Percentiles rank a stretch among this genome's conserved stretches.
Evolutionary conservation across 306 rosid species (phyloP).

Genomic region (Oemleria cerasiformis): DNA sequence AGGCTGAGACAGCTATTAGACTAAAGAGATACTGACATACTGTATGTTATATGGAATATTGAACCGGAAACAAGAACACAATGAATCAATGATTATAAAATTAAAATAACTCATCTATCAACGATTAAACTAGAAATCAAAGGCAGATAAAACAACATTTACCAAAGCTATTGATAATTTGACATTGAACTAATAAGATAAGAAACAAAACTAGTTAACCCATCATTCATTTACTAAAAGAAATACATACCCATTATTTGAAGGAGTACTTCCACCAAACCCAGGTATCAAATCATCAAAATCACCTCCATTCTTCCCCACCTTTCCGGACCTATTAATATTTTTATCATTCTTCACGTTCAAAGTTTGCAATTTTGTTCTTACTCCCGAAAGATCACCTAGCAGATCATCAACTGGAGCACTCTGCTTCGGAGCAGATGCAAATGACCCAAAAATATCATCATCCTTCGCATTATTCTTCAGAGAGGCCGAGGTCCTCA

Average conservation of each 20-base stretch:
- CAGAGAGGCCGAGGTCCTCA: conserved; percentile 28
- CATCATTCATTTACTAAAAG: not conserved
- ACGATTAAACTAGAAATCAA: not conserved
- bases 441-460: conserved; percentile 32
- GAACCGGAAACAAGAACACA: not conserved
- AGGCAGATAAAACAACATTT: not conserved
- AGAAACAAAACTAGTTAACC: not conserved
- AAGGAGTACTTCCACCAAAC: conserved; percentile 51
- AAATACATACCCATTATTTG: conserved; percentile 53
- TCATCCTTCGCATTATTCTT: conserved; percentile 33
- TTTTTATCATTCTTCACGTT: conserved; percentile 16
- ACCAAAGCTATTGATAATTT: too few relatives aligned
- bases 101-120: not conserved
- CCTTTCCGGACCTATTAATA: conserved; percentile 10
- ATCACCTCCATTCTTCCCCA: conserved; percentile 18
- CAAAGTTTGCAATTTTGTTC: conserved; percentile 17
- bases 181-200: not conserved
- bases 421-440: conserved; percentile 35
- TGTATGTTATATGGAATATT: not conserved
- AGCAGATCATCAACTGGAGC: conserved; percentile 52
- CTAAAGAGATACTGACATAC: not conserved
- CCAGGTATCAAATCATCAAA: conserved; percentile 77
- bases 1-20: not conserved
- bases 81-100: not conserved
- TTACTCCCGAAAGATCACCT: conserved; percentile 41